Evolutionary conservation across 2,329 filamentous ascomycete species (phyloP), one percentile per base, ranked within the genome.

Genomic region (Epichloe gansuensis): DNA sequence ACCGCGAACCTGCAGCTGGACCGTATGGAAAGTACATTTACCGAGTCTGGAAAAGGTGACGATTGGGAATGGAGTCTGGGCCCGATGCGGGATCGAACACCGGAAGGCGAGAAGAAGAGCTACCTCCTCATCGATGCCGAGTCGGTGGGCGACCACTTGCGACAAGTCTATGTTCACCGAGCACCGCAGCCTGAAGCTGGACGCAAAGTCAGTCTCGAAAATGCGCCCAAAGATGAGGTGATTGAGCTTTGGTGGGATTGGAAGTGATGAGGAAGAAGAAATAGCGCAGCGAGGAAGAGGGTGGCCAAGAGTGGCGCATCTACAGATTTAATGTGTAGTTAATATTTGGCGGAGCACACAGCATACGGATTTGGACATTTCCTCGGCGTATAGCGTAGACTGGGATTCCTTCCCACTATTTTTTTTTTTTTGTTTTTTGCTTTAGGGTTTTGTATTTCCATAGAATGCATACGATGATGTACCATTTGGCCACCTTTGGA

Each of bases 111-210:
- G 50, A 82, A 82, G 68, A 71, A 75, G 64, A 78, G 72, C 51
- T 81, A 75, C 54, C 61, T 62, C 11, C 63, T 83, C 5, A 63
- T 67, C 15, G 74, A 76, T 39, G 71, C 72, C 1, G 67, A 72
- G 41, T 57, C 69, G 9, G 67, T 72, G 35, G 64, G 65, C 17
- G 70, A 71, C 28, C 66, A 66, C 45, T 67, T 82, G 7, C 71
- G 72, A n/a, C 80, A 83, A 61, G 67, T 78, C 47, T 82, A 81
- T 54, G 67, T 82, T 7, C 69, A 72, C 56, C 67, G 69, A 34
- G 70, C 73, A 45, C 25, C 50, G 43, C 21, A 13, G 21, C 34
- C 48, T 2, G 25, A 21, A 15, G 13, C 23, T 2, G 50, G 35
- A n/a, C 11, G 58, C 69, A 37, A 63, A 67, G 61, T 63, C 6